These are phyloP conservation scores for Claviceps africana DNA, from an alignment of 2,329 filamentous ascomycete species.

Conservation along the genomic window DNA sequence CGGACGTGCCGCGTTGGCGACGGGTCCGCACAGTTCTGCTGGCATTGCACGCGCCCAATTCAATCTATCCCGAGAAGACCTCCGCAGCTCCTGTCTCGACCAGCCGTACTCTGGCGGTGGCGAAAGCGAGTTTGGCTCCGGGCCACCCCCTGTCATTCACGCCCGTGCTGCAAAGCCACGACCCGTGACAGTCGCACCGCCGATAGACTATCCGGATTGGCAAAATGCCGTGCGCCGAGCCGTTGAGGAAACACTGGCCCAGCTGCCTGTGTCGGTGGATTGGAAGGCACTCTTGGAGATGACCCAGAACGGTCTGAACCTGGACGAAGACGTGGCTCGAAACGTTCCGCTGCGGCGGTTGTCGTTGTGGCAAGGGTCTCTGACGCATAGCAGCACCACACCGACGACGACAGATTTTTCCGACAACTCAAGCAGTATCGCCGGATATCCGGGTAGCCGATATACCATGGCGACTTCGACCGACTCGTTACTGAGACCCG, in stretches of 20 bases:
- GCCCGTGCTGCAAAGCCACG: background rate
- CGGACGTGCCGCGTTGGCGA: background rate
- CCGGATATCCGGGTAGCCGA: constrained; percentile 25
- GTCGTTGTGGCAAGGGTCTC: constrained; percentile 23
- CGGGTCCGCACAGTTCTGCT: background rate
- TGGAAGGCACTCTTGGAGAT: constrained; percentile 4
- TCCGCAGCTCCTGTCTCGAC: background rate
- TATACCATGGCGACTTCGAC: constrained; percentile 33
- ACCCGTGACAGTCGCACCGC: background rate
- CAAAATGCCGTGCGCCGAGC: constrained; percentile 4
- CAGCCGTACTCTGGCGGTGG: background rate
- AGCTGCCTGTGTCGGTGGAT: constrained; percentile 3
- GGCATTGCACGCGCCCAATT: background rate
- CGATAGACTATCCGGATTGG: background rate
- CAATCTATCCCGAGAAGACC: background rate
- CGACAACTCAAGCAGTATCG: constrained; percentile 25
- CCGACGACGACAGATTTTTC: constrained; percentile 20
- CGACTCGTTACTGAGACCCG: constrained; percentile 13
- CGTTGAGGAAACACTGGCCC: constrained; percentile 5
- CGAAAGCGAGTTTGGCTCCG: background rate
- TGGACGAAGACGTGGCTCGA: constrained; percentile 3
- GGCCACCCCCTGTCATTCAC: background rate
- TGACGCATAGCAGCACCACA: constrained; percentile 22
- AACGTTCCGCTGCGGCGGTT: constrained; percentile 4
- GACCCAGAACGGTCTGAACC: background rate